Percentiles rank a stretch among this genome's conserved stretches.
Evolutionary conservation across 495 filamentous ascomycete species (phyloP).

Genomic region (Aspergillus avenaceus): DNA sequence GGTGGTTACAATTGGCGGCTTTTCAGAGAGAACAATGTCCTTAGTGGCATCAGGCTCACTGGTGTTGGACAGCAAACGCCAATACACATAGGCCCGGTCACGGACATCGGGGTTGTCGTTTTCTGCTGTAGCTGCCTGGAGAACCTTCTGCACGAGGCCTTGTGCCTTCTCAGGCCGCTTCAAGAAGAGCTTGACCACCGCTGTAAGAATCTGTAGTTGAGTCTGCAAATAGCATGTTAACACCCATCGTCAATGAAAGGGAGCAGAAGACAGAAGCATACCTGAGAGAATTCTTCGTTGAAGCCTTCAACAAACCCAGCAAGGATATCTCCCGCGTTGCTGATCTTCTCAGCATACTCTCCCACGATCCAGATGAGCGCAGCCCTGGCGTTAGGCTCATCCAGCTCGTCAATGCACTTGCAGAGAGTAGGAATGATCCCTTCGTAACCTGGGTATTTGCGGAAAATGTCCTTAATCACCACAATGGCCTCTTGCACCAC

Average conservation of each 20-base stretch:
- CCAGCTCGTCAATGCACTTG: conserved; percentile 93
- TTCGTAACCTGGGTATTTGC: conserved; percentile 96
- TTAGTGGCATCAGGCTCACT: conserved; percentile 83
- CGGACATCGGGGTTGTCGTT: conserved; percentile 97
- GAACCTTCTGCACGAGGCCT: conserved; percentile 84
- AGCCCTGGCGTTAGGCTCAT: conserved; percentile 88
- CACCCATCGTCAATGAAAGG: background rate
- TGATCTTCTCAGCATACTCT: conserved; percentile 98
- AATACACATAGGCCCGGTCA: conserved; percentile 96
- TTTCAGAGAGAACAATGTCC: conserved; percentile 88
- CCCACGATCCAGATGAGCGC: conserved; percentile 98
- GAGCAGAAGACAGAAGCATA: conserved; percentile 36
- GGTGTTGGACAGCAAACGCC: conserved; percentile 81
- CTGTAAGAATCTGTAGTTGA: conserved; percentile 92
- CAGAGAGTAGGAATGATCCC: conserved; percentile 96
- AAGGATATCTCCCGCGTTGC: conserved; percentile 88
- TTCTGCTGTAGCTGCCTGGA: conserved; percentile 87
- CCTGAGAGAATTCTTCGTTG: conserved; percentile 86
- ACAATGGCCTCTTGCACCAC: conserved; percentile 98
- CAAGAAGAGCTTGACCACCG: conserved; percentile 94
- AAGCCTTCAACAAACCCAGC: conserved; percentile 85
- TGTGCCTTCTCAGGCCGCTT: conserved; percentile 95
- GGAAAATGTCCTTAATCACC: conserved; percentile 97
- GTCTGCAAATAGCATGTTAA: conserved; percentile 46
- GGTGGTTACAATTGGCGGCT: conserved; percentile 89